These are phyloP conservation scores for Boletus sp. DNA, from an alignment of 768 basidiomycete species.

Conservation along the genomic window DNA sequence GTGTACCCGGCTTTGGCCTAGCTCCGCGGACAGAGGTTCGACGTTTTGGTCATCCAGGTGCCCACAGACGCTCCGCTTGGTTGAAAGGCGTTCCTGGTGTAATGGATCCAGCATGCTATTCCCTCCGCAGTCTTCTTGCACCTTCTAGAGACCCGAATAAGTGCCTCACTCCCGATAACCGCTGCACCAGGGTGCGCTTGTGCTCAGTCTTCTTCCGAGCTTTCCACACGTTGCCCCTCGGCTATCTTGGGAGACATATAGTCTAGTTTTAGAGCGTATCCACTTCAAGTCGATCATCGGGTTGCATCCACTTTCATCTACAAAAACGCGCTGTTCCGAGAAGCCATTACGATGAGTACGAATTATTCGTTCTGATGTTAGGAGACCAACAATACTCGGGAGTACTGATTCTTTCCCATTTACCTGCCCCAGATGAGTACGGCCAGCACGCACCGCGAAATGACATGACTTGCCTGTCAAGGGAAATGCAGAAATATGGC, in stretches of 20 bases:
- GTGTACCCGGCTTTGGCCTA: neutral
- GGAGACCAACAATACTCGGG: neutral
- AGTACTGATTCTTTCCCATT: neutral
- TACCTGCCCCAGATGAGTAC: neutral
- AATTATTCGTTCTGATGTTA: neutral
- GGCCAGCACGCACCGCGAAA: neutral
- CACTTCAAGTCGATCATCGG: neutral
- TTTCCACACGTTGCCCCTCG: neutral
- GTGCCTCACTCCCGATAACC: neutral
- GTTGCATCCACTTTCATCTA: neutral
- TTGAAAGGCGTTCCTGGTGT: constrained; percentile 2
- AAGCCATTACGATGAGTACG: neutral
- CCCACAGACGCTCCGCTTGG: constrained; percentile 5
- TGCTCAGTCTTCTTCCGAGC: neutral
- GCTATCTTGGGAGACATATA: neutral
- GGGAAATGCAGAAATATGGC: neutral
- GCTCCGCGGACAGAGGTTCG: constrained; percentile 13
- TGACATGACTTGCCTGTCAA: neutral
- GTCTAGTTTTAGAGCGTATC: neutral
- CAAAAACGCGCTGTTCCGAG: neutral
- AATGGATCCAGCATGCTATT: neutral
- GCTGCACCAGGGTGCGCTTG: neutral
- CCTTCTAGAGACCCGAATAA: neutral
- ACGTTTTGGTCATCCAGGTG: constrained; percentile 2
- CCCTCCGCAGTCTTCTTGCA: neutral